Evolutionary conservation across 2,329 filamentous ascomycete genomes (phyloP), one percentile per base, ranked within the genome.

Genomic region (Fusarium secorum): DNA sequence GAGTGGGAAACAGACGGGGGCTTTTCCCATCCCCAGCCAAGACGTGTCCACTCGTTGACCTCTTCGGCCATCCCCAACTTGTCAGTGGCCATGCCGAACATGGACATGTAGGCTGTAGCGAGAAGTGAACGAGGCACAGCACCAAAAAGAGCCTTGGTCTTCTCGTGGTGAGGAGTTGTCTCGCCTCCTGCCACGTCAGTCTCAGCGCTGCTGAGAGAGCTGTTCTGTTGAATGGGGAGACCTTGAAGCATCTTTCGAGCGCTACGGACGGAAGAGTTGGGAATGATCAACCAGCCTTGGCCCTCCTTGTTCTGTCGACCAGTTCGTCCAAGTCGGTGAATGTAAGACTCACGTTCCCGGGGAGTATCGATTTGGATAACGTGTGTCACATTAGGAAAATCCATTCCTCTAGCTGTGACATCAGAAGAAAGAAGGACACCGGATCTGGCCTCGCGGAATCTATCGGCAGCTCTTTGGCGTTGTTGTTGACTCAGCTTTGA

Each of bases 381-480:
- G 75, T 94, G 91, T n/a, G 90, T 92, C 26, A 95, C 92, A 57
- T 89, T 85, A 32, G 92, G 92, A 81, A 94, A 94, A 78, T 95
- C 93, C 90, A 95, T 94, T 72, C 93, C 93, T 79, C 93, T 86
- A 17, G 93, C 92, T 10, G 92, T 93, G 35, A 95, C 92, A 79
- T 95, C 93, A 5, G 92, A 93, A 4, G 93, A 93, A 78, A 94
- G 87, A 48, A 95, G 85, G 60, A 95, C 84, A 32, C 85, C 93
- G 35, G 85, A 86, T 32, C 81, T 78, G n/a, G 88, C 81, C 18
- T 75, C 77, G 48, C 93, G 90, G 88, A 98, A 99, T 30, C 74
- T 78, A 1, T 95, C 89, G 2, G 95, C 90, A 38, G 89, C 89
- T 49, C 80, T 83, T 4, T 93, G 96, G 54, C 96, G 90, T 75